Base-by-base conservation (phyloP, 306 rosid species). In the Trichosanthes truncata region DNA sequence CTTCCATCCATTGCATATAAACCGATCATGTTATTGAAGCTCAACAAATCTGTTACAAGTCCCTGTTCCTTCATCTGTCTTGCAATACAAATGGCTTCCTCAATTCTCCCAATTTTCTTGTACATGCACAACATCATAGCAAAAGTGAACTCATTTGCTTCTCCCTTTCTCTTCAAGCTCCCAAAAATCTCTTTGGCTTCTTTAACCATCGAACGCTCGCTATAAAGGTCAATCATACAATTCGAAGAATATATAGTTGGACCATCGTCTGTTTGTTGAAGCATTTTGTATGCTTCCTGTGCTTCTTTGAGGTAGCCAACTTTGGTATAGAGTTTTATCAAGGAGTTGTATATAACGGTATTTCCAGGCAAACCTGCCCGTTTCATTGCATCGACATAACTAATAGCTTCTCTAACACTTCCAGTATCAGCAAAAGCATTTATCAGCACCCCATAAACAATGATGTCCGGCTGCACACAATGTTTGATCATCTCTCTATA, bases 91-190 rank as follows among this genome's bases (percentile, higher is more conserved):
- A 84, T 62, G 63, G 93, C 98, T 78, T 87, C 92, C 79, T 82
- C 89, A 33, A 88, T 74, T 83, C 90, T 90, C 74, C 98, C 94
- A 75, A 85, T 79, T 85, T 87, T 91, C 86, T 88, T 93, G 84
- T 91, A 88, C 97, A 93, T 84, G 67, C 97, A 87, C 85, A 93
- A 45, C 97, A 93, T 93, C 98, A 89, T 93, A 78, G 94, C 93
- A 74, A 76, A 88, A 3, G 98, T 88, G 80, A 91, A 93, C 87
- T 93, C 94, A 17, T 91, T 91, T 45, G 97, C 98, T 74, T 66
- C 66, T 59, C 83, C 84, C 60, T 87, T 86, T 62, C 59, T 74
- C 86, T 87, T 88, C 85, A 91, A 78, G 82, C 81, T 85, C 80
- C 87, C 85, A 56, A 93, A 91, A 78, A 93, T 87, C 83, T 86